phyloP scores from a whole-genome alignment of 495 filamentous ascomycete species.

The Aspergillus avenaceus region DNA sequence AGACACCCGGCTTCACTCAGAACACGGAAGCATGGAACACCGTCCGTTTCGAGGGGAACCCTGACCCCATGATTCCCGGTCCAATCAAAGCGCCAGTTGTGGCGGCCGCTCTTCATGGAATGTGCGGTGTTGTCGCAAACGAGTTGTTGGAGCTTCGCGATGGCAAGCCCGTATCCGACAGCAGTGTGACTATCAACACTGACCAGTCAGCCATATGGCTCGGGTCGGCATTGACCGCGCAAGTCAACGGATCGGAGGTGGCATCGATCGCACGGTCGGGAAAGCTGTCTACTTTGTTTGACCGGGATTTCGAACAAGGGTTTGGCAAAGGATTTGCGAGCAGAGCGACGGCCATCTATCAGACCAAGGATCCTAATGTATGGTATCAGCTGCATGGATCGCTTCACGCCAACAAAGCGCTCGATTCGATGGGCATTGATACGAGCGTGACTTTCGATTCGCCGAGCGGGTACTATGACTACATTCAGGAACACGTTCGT shows the following conservation, averaged over 20 bases:
- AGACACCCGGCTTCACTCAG: slow-evolving; percentile 24
- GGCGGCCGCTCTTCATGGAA: slow-evolving; percentile 26
- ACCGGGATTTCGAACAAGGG: slow-evolving; percentile 20
- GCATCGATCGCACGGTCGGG: slow-evolving; percentile 6
- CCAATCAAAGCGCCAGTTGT: slow-evolving; percentile 24
- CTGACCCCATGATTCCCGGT: slow-evolving; percentile 23
- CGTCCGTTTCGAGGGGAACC: slow-evolving; percentile 21
- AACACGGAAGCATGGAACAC: slow-evolving; percentile 20
- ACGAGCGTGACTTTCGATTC: slow-evolving; percentile 10
- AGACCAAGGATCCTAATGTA: slow-evolving; percentile 19
- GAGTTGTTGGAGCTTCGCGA: slow-evolving; percentile 24
- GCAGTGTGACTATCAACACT: slow-evolving; percentile 19
- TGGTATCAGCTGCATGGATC: slow-evolving; percentile 35
- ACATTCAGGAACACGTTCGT: slow-evolving; percentile 21
- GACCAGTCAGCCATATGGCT: slow-evolving; percentile 31
- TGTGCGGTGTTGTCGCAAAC: slow-evolving; percentile 24
- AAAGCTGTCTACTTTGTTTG: slow-evolving; percentile 12
- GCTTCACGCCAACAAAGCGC: slow-evolving; percentile 17
- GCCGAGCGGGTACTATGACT: slow-evolving; percentile 13
- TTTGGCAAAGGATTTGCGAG: slow-evolving; percentile 16
- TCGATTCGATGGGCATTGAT: slow-evolving; percentile 24
- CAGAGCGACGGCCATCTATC: slow-evolving; percentile 25
- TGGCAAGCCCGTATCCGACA: slow-evolving; percentile 8
- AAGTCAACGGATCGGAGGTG: slow-evolving; percentile 17
- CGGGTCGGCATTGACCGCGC: slow-evolving; percentile 15